Evolutionary conservation across 208 protist species (phyloP).

Genomic region (Jaenimonas drosophilae): DNA sequence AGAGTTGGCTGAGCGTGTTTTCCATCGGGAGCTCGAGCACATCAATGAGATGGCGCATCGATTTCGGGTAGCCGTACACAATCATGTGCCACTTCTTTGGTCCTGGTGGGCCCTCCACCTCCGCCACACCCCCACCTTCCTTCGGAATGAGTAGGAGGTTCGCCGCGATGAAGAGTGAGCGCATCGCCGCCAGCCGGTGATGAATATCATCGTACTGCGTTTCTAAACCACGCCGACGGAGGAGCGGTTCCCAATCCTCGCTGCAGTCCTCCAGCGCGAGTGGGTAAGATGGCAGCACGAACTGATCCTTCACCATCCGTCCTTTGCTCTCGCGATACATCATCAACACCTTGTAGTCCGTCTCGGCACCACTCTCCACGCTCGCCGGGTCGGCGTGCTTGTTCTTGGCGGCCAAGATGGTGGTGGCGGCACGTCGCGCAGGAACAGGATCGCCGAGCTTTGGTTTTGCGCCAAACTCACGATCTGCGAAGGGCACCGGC

Average conservation of each 20-base stretch:
- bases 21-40: conserved; percentile 84
- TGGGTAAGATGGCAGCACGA: conserved; percentile 62
- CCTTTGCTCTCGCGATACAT: conserved; percentile 69
- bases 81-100: conserved; percentile 74
- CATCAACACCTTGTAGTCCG: conserved; percentile 87
- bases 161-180: conserved; percentile 49
- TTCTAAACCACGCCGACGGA: conserved; percentile 57
- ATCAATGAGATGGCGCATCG: conserved; percentile 70
- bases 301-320: conserved; percentile 73
- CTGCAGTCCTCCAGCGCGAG: conserved; percentile 51
- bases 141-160: conserved; percentile 79
- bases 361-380: conserved; percentile 67
- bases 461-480: conserved; percentile 79
- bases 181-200: conserved; percentile 66
- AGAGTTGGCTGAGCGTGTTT: conserved; percentile 40
- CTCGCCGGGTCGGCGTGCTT: conserved; percentile 35
- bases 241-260: conserved; percentile 67
- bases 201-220: conserved; percentile 59
- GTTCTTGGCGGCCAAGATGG: conserved; percentile 66
- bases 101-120: conserved; percentile 82
- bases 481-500: conserved; percentile 70
- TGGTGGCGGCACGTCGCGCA: conserved; percentile 53
- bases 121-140: conserved; percentile 68
- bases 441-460: conserved; percentile 74
- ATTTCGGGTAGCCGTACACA: conserved; percentile 36